Base-by-base conservation (phyloP, 352 stramenopile species). In the Pythium vanterpoolii region DNA sequence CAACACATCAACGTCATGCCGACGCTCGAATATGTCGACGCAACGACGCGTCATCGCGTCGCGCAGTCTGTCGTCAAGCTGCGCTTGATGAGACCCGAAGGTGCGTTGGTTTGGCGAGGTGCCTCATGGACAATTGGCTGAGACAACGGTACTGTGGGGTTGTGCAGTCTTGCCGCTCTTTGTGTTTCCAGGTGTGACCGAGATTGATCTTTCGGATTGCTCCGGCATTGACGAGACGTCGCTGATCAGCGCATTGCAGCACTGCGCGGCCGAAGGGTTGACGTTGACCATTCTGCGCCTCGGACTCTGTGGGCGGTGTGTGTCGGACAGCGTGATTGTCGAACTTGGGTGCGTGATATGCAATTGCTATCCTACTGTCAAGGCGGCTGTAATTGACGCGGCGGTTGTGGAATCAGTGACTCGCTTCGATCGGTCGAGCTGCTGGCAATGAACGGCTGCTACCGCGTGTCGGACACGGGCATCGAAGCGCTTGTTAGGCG, bases 181-280 rank as follows among this genome's bases (percentile, higher is more conserved):
- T 62, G 76, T 94, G 46, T 94, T 88, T 62, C 78, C 84, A 18
- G 84, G 84, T 18, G 84, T 92, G 26, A 86, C 68, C 1, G 84
- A 89, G 62, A 91, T 93, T 53, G 84, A 93, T 45, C 76, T 93
- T 38, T 79, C 84, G 0, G 84, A 93, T 48, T 93, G 84, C 60
- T 93, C 84, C 10, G 86, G 72, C 27, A 86, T 93, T 48, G 84
- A 93, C 56, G 84, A 93, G 61, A 42, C 70, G 2, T 79, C 81
- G 14, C 67, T 93, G 21, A 42, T 91, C 6, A 58, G 45, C 3
- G 72, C 75, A 10, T 47, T 93, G 9, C 86, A 87, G 55, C 54
- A 76, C 30, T 88, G 76, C 48, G 55, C 77, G 4, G 66, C 58
- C 1, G 61, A 75, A 31, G 74, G 72, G 4, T 62, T 87, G 10